Evolutionary conservation across 208 protist genomes (phyloP), one percentile per base, ranked within the genome.

Genomic region (Phytomonas sp.): DNA sequence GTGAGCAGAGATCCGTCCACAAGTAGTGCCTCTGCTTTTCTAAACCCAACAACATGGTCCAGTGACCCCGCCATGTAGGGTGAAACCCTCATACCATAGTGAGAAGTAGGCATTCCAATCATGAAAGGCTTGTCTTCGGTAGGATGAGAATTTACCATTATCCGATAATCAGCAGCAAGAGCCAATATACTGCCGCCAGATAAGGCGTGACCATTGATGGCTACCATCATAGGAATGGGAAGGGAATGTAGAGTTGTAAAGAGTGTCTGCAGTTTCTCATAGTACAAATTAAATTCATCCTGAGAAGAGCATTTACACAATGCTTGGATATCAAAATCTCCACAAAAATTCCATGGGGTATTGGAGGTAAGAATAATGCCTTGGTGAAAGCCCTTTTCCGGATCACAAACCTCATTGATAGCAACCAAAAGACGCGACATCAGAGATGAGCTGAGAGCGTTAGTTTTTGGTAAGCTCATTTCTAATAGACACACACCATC

Each of bases 361-460:
- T 70, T 71, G 6, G 87, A 89, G 10, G 87, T 90, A 34, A 95
- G 61, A 31, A 95, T 77, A 30, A 95, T 80, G 11, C 85, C 87
- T 0, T 74, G 71, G 62, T 77, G 84, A 8, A 29, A 36, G 14
- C 61, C 78, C 67, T 82, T 83, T 1, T 92, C 82, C 0, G 82
- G 80, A 60, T 89, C 76, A 64, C 81, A 90, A 8, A 88, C 60
- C 26, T 82, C 74, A 10, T 60, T 65, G 69, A 94, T 84, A 0
- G 70, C 69, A 4, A 66, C 64, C 29, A 92, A 68, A 16, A 94
- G 67, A 0, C 76, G 71, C 2, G 74, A 67, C 8, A 94, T 71
- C 5, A 94, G 63, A 19, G 65, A 61, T 19, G 71, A 37, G 0
- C 79, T 83, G 7, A 94, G 76, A 32, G 84, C 67, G 69, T 90